Base-by-base conservation (phyloP, 2,329 filamentous ascomycete species). In the Cryphonectria carpinicola region DNA sequence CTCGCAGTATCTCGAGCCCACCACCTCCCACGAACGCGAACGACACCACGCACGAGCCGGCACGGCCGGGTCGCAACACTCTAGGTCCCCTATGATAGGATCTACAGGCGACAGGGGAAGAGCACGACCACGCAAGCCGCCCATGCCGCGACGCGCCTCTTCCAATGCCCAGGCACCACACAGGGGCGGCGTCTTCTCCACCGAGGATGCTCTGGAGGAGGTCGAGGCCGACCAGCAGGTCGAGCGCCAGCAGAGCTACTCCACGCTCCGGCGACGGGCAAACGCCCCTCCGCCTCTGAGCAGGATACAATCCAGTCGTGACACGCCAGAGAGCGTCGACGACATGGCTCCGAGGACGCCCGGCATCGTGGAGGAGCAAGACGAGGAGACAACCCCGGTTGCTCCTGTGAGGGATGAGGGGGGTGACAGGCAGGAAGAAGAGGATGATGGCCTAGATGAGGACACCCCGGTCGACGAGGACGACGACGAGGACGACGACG, bases 111-210 rank as follows among this genome's bases (percentile, higher is more conserved):
- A 88, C 68, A 83, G 86, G 74, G 82, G 84, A 72, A 84, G 85
- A 62, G 79, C 81, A 35, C 85, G 87, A 74, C 85, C 90, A 19
- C 90, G 89, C 79, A 97, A 95, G 79, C 94, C 94, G 25, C 82
- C 87, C 14, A 88, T 95, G 80, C 80, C 88, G 70, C 91, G 93
- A 75, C 90, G 94, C 72, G 86, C 90, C 70, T 95, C 93, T 1
- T 94, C 93, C 35, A 93, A 88, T 70, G 81, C 81, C 10, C 86
- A 89, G 76, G 89, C 89, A 56, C 94, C 94, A 3, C 89, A 95
- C 78, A 91, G 93, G 68, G 93, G 95, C 41, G 92, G 93, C 73
- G 86, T 95, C 72, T 98, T 97, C 82, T 98, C 95, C 0, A 93
- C 93, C 64, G 95, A 98, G 78, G 95, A 98, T 79, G 94, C 94